Evolutionary conservation across 352 stramenopile genomes (phyloP).

Genomic region (Phytophthora foliorum): DNA sequence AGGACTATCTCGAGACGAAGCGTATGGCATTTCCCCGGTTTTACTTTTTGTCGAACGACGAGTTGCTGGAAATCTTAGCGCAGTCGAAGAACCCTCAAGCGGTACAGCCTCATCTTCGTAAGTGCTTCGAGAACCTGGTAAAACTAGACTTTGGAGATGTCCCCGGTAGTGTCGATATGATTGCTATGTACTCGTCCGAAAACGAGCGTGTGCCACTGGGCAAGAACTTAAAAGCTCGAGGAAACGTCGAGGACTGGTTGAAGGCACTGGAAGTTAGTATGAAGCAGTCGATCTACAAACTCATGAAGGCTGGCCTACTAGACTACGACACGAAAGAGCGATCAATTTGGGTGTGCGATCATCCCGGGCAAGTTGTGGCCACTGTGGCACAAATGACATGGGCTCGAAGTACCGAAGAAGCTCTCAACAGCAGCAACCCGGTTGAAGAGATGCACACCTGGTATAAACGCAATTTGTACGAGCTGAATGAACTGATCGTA

Average conservation of each 20-base stretch:
- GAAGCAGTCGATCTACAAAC: conserved; percentile 93
- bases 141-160: conserved; percentile 85
- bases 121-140: conserved; percentile 95
- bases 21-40: conserved; percentile 94
- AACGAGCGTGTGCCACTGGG: conserved; percentile 88
- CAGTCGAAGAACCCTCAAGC: conserved; percentile 96
- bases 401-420: conserved; percentile 91
- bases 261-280: conserved; percentile 91
- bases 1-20: conserved; percentile 95
- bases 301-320: conserved; percentile 93
- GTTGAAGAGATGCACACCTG: conserved; percentile 72
- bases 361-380: conserved; percentile 94
- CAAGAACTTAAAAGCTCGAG: conserved; percentile 95
- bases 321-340: conserved; percentile 91
- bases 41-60: conserved; percentile 97
- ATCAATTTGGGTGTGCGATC: conserved; percentile 89
- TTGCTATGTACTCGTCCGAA: conserved; percentile 94
- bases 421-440: conserved; percentile 50
- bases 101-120: conserved; percentile 94
- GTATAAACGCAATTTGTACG: conserved; percentile 80
- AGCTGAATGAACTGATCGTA: conserved; percentile 93
- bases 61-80: conserved; percentile 95
- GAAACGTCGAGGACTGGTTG: conserved; percentile 91
- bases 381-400: conserved; percentile 96
- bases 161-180: conserved; percentile 91